Percentiles rank a stretch among this genome's conserved stretches.
Evolutionary conservation across 2,329 filamentous ascomycete genomes (phyloP).

Genomic region (Plenodomus biglobosus): DNA sequence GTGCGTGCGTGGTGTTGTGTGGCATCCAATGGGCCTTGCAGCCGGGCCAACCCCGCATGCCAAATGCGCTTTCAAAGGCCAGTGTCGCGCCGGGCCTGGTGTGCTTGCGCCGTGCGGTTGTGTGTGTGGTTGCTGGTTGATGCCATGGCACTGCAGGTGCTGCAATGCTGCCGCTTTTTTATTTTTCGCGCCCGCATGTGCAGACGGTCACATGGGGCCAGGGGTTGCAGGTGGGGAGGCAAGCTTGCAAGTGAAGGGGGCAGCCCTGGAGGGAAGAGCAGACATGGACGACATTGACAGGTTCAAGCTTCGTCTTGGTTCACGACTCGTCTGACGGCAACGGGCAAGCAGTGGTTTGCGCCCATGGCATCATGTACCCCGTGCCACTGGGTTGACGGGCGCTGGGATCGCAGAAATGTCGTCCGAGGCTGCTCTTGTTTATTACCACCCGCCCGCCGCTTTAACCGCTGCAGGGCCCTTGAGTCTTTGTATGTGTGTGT

Average conservation of each 20-base stretch:
- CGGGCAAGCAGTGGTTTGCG: constrained; percentile 13
- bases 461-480: constrained; percentile 16
- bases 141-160: background rate
- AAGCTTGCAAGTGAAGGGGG: too few species aligned
- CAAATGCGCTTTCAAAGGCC: too few species aligned
- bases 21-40: background rate
- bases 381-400: constrained; percentile 14
- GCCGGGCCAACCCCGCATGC: background rate
- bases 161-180: background rate
- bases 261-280: too few species aligned
- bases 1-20: background rate
- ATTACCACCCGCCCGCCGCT: constrained; percentile 12
- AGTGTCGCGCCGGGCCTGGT: too few species aligned
- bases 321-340: background rate
- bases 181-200: background rate
- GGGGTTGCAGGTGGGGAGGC: background rate
- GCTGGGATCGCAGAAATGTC: constrained; percentile 21
- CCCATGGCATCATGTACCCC: constrained; percentile 11
- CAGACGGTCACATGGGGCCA: background rate
- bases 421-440: constrained; percentile 8
- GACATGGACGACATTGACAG: too few species aligned
- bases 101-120: too few species aligned
- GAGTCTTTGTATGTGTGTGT: too few species aligned
- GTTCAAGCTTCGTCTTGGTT: too few species aligned
- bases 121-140: too few species aligned